These are phyloP conservation scores for Calonectria pseudoreteaudii DNA, from an alignment of 2,329 filamentous ascomycete species.

Conservation along the genomic window DNA sequence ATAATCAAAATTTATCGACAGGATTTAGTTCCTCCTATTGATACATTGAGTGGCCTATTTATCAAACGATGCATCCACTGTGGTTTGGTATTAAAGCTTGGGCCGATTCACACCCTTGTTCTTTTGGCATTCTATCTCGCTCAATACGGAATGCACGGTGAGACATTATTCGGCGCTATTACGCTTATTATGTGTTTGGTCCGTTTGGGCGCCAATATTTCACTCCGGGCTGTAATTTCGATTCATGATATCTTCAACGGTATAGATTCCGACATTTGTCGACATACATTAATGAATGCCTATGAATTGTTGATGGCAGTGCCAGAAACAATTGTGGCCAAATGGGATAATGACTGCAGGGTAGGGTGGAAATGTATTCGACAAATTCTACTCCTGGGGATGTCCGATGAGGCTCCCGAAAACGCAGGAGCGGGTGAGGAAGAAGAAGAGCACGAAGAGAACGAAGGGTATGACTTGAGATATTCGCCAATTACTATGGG, in stretches of 20 bases:
- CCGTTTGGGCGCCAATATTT: neutral
- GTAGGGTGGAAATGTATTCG: neutral
- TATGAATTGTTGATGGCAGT: neutral
- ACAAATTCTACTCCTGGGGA: neutral
- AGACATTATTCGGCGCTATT: slow-evolving; percentile 29
- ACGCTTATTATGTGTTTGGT: slow-evolving; percentile 23
- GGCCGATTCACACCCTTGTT: slow-evolving; percentile 10
- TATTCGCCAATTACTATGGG: neutral
- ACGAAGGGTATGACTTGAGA: neutral
- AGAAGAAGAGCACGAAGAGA: too few relatives aligned
- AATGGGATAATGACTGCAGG: neutral
- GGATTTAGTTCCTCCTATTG: neutral
- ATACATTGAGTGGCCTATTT: slow-evolving; percentile 2
- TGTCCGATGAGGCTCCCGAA: neutral
- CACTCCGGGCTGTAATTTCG: neutral
- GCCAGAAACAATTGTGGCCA: neutral
- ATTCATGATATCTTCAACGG: neutral
- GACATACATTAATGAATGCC: neutral
- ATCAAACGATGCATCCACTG: neutral
- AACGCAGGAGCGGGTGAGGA: neutral
- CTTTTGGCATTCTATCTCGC: slow-evolving; percentile 23
- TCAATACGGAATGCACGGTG: slow-evolving; percentile 6
- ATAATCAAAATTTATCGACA: too few relatives aligned
- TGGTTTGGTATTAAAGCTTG: neutral
- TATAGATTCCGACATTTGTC: neutral